Evolutionary conservation across 208 protist genomes (phyloP), one percentile per base, ranked within the genome.

Genomic region (Sergeia podlipaevii): DNA sequence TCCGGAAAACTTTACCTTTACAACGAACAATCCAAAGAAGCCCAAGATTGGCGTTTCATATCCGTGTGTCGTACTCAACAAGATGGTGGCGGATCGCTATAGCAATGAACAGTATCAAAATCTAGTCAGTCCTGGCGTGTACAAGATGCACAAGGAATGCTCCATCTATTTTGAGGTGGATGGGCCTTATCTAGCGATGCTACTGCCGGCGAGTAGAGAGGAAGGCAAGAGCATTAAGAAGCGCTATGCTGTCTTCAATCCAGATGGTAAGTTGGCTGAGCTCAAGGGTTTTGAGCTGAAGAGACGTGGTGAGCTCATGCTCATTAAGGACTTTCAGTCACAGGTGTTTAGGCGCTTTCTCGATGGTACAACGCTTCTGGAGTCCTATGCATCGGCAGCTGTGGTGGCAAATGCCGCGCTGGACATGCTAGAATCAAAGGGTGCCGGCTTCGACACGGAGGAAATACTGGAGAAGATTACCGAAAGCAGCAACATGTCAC

Each of bases 231-330:
- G 68, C 43, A 96, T 99, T 36, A 99, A 99, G 65, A 99, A 99
- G 77, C 81, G 98, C 45, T 99, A 99, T 80, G 98, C 98, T 26
- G 99, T 99, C 4, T 99, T 99, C 78, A 94, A 99, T 70, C 66
- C 85, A 1, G 85, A 99, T 56, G 96, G 97, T 20, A 53, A 67
- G 24, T 73, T 99, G n/a, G 95, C 97, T 10, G 99, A 99, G 77
- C 83, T 99, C 2, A 99, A 99, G 67, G 99, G 99, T 4, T 99
- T 99, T 67, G 99, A 99, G 81, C 69, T 99, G n/a, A 99, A 99
- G 80, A 92, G 99, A 30, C 86, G 99, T 59, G 99, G 99, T n/a
- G 99, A 99, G 84, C 86, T 99, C 26, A 91, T 98, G 77, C 73
- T 99, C 18, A 98, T 99, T 75, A 99, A 99, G 64, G 82, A 98